phyloP scores from a whole-genome alignment of 1,139 yeast genomes.

The Spencermartinsiella ligniputridi region DNA sequence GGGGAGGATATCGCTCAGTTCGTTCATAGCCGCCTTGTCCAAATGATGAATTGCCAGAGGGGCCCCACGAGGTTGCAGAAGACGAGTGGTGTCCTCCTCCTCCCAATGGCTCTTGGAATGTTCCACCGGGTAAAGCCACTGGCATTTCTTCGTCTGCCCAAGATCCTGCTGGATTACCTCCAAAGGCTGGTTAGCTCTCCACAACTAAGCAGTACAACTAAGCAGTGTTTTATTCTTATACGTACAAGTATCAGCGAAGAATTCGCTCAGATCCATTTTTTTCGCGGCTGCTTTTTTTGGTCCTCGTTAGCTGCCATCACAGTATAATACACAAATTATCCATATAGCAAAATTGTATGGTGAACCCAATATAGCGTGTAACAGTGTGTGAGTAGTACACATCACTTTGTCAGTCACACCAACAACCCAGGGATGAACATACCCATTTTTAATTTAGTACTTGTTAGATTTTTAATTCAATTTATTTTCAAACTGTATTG shows the following conservation, averaged over 20 bases:
- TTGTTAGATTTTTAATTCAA: no score
- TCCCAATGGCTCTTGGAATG: neutral
- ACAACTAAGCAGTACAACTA: no score
- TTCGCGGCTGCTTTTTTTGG: conserved; percentile 53
- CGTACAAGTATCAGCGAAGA: conserved; percentile 33
- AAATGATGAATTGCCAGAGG: conserved; percentile 10
- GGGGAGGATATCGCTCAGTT: conserved; percentile 12
- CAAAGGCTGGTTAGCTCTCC: conserved; percentile 12
- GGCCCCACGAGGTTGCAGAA: neutral
- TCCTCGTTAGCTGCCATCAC: conserved; percentile 40
- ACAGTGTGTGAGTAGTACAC: no score
- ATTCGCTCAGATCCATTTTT: conserved; percentile 54
- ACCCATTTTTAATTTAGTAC: no score
- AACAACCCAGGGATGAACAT: no score
- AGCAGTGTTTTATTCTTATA: neutral
- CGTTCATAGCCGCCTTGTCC: conserved; percentile 1
- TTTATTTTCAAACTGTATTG: no score
- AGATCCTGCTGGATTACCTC: conserved; percentile 21
- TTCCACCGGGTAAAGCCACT: conserved; percentile 17
- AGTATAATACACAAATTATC: no score
- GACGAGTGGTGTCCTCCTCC: neutral
- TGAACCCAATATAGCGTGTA: no score
- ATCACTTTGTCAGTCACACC: no score
- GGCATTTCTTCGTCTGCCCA: conserved; percentile 29
- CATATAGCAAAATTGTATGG: no score